Base-by-base conservation (phyloP, 108 stramenopile genomes). In the Pseudonitzschia pungens region DNA sequence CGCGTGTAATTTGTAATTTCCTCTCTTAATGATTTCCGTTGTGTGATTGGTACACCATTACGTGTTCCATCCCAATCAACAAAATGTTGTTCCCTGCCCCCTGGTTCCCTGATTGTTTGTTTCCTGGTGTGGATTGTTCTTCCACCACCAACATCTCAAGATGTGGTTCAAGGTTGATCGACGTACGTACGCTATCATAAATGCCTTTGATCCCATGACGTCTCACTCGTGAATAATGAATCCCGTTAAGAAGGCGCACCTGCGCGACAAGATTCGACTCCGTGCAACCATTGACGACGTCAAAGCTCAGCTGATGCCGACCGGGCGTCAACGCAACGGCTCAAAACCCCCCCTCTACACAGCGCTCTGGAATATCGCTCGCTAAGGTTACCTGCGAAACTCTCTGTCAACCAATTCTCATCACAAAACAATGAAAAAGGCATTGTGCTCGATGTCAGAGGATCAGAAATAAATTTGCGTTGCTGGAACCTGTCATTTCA, bases 301-400 rank as follows among this genome's bases (percentile, higher is more conserved):
- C 54, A 20, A 55, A 55, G 54, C 54, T 55, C 1, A 55, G 2
- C 54, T 55, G 54, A 55, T 55, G 54, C 54, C 54, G 54, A 55
- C 54, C 26, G 22, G 54, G 45, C 45, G 45, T 48, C 45, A 48
- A 48, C 45, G 45, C 45, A 48, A 48, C 45, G 45, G 45, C 45
- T 48, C 45, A 18, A 48, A 36, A 48, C 45, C 16, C 18, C 42
- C 11, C 11, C 11, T 11, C 42, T 43, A 6, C 42, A 9, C 42
- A 11, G 42, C 42, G 6, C 11, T 48, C 18, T 48, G 14, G 3
- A 18, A 18, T 18, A 18, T 18, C 7, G 45, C 16, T 48, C 18
- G 3, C 45, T 48, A 18, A 2, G 45, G 16, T 2, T 18, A 18
- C 45, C 14, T 12, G 16, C 45, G 45, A 48, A 48, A 10, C 45